Evolutionary conservation across 441 rosid species (phyloP).

Genomic region (Biscutella laevigata): DNA sequence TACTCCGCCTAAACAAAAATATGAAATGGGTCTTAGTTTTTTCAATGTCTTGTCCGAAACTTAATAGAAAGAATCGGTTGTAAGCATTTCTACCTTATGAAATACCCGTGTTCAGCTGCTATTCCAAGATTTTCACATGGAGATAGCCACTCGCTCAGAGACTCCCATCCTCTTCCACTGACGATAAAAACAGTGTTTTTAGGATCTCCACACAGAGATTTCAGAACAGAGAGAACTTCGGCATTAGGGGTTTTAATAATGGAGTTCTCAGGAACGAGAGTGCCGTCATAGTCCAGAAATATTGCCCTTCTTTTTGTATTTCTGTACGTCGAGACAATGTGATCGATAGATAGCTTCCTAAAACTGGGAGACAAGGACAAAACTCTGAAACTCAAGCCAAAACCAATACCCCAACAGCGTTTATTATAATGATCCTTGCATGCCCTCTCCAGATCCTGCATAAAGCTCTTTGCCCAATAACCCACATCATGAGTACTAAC

Average conservation of each 20-base stretch:
- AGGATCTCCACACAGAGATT: constrained; percentile 38
- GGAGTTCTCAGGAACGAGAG: constrained; percentile 41
- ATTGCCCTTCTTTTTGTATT: constrained; percentile 39
- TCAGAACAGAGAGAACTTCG: constrained; percentile 32
- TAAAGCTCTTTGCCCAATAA: constrained; percentile 52
- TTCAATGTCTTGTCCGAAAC: background rate
- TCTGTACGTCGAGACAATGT: constrained; percentile 33
- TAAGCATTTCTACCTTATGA: constrained; percentile 33
- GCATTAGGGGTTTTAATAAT: constrained; percentile 31
- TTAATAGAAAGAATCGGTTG: background rate
- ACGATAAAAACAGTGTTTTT: constrained; percentile 45
- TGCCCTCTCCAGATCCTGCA: constrained; percentile 50
- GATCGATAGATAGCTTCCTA: constrained; percentile 36
- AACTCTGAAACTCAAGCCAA: constrained; percentile 42
- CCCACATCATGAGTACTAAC: constrained; percentile 49
- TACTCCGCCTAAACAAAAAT: constrained; percentile 31
- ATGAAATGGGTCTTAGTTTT: background rate
- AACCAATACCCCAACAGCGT: constrained; percentile 49
- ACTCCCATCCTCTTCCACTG: constrained; percentile 45
- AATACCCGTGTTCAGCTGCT: constrained; percentile 58
- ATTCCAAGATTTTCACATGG: constrained; percentile 44
- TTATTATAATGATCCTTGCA: constrained; percentile 42
- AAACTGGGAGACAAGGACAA: constrained; percentile 45
- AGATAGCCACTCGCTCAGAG: constrained; percentile 40
- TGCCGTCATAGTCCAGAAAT: constrained; percentile 53